These are phyloP conservation scores for Sophora flavescens DNA, from an alignment of 306 rosid species.

Conservation along the genomic window DNA sequence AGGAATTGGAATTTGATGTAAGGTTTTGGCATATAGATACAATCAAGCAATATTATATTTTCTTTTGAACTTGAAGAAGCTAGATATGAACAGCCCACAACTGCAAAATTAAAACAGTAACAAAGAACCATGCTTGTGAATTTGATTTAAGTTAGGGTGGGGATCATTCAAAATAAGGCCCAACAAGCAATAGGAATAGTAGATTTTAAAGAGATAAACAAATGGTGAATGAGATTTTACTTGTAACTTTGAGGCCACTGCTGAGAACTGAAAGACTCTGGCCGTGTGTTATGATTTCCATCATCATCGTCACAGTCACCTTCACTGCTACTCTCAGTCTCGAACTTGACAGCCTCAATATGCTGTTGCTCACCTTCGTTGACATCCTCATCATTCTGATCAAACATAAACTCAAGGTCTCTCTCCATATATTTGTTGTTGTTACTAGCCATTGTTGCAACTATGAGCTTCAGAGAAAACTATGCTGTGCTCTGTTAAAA, in stretches of 20 bases:
- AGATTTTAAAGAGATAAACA: background rate
- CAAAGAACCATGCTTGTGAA: background rate
- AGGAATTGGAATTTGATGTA: background rate
- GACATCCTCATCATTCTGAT: constrained; percentile 46
- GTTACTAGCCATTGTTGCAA: constrained; percentile 45
- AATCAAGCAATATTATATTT: background rate
- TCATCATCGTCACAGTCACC: constrained; percentile 39
- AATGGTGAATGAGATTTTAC: constrained; percentile 41
- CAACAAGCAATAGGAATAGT: background rate
- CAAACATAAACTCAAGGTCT: constrained; percentile 52
- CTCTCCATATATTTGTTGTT: constrained; percentile 34
- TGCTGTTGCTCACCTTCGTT: constrained; percentile 43
- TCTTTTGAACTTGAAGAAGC: background rate
- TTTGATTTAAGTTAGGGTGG: constrained; percentile 4
- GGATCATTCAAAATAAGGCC: background rate
- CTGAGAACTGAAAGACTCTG: constrained; percentile 63
- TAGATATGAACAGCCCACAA: background rate
- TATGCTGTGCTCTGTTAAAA: background rate
- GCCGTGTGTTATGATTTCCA: background rate
- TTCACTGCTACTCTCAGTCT: constrained; percentile 42
- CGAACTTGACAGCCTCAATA: constrained; percentile 50
- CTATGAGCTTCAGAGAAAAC: no score
- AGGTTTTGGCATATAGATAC: background rate
- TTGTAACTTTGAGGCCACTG: constrained; percentile 91
- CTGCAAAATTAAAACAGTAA: background rate